These are phyloP conservation scores for Wallacemonas sp. DNA, from an alignment of 208 protist genomes.

Conservation along the genomic window DNA sequence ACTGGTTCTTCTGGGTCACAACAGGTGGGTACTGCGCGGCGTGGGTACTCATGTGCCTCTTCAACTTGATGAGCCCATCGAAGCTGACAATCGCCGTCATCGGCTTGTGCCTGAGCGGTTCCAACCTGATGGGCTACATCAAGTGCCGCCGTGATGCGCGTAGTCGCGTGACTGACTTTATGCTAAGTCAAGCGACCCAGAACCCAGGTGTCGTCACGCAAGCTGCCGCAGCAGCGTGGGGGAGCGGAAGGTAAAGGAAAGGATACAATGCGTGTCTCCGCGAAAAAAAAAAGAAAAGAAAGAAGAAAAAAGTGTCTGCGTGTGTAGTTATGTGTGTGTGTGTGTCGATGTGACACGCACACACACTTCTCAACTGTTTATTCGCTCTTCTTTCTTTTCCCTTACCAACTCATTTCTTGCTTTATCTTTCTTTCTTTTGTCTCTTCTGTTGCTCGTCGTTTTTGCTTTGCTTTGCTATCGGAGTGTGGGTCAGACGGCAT, in stretches of 20 bases:
- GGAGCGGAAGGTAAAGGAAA: constrained; percentile 22
- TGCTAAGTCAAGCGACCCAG: constrained; percentile 52
- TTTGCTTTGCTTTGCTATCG: too few species aligned
- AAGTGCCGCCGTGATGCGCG: constrained; percentile 83
- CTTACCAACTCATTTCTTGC: background rate
- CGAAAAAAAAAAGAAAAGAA: constrained; percentile 7
- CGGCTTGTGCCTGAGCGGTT: constrained; percentile 49
- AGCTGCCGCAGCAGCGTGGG: constrained; percentile 37
- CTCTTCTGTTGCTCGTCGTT: constrained; percentile 7
- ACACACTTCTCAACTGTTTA: too few species aligned
- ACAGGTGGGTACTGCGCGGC: constrained; percentile 42
- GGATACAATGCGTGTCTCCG: too few species aligned
- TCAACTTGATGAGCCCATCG: constrained; percentile 71
- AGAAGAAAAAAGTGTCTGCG: background rate
- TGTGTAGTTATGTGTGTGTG: constrained; percentile 13
- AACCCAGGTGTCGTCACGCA: constrained; percentile 43
- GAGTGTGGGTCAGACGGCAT: too few species aligned
- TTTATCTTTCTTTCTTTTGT: constrained; percentile 3
- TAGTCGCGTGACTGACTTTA: constrained; percentile 56
- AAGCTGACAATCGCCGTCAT: constrained; percentile 61
- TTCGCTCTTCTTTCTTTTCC: too few species aligned
- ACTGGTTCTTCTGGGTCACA: constrained; percentile 83
- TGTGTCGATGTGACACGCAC: background rate
- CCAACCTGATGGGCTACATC: constrained; percentile 83
- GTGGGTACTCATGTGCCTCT: constrained; percentile 72